Conservation (phyloP, 2,329 filamentous ascomycete species). For the Colletotrichum musicola region DNA sequence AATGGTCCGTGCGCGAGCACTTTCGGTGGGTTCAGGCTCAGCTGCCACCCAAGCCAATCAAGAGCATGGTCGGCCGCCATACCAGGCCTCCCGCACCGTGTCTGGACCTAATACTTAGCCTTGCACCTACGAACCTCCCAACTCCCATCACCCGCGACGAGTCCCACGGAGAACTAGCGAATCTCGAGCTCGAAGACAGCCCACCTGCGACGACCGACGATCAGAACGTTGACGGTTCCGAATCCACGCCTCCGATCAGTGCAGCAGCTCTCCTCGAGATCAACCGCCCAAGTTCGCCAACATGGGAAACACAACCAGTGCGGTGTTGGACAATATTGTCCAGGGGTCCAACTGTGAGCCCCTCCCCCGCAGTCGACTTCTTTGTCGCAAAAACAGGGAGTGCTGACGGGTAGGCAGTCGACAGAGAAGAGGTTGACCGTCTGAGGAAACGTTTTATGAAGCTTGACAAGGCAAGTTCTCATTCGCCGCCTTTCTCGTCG, state of each 20-base stretch:
- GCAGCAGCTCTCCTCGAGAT: slow-evolving; percentile 19
- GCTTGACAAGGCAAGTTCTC: slow-evolving; percentile 87
- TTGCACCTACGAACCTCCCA: slow-evolving; percentile 27
- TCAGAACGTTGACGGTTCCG: not conserved
- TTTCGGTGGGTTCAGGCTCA: slow-evolving; percentile 15
- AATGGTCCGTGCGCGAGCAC: slow-evolving; percentile 26
- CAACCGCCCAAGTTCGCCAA: slow-evolving; percentile 37
- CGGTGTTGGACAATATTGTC: slow-evolving; percentile 94
- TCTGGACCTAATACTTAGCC: slow-evolving; percentile 8
- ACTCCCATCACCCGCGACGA: slow-evolving; percentile 14
- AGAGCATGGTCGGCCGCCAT: slow-evolving; percentile 12
- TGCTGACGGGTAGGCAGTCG: slow-evolving; percentile 69
- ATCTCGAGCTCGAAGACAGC: slow-evolving; percentile 24
- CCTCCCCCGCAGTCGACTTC: slow-evolving; percentile 39
- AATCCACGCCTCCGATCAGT: not conserved
- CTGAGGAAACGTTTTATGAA: slow-evolving; percentile 99
- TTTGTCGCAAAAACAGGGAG: slow-evolving; percentile 31
- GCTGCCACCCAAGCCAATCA: slow-evolving; percentile 29
- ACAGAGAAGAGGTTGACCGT: slow-evolving; percentile 96
- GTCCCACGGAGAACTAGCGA: slow-evolving; percentile 33
- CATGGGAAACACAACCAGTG: slow-evolving; percentile 78
- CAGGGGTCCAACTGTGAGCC: slow-evolving; percentile 91
- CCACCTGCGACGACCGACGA: slow-evolving; percentile 17
- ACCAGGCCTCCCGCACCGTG: slow-evolving; percentile 25
- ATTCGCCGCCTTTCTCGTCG: not conserved